Evolutionary conservation across 2,329 filamentous ascomycete species (phyloP), one percentile per base, ranked within the genome.

Genomic region (Trichoderma arundinaceum): DNA sequence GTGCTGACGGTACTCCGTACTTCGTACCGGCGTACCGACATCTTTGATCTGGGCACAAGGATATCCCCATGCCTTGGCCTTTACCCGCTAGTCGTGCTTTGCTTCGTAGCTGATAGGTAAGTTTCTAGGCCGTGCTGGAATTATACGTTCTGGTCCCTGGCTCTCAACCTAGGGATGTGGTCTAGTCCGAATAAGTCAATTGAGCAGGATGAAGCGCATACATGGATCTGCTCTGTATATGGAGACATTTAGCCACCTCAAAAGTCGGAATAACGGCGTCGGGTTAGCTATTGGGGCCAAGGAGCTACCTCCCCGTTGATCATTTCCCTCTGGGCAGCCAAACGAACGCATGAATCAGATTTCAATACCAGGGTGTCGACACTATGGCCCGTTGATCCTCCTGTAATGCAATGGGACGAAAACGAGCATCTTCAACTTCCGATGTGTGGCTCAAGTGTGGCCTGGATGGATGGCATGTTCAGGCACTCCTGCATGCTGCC

Each of bases 401-500:
- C 53, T 33, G 15, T 28, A 28, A 3, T 28, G 22, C 22, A 19
- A n/a, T 17, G 54, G 19, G 35, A 46, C 43, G n/a, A 9, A 35
- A 48, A 41, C n/a, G 53, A 51, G 8, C 38, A 52, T 43, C 7
- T 52, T 22, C 22, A 61, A 33, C 35, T 6, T 49, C 35, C 12
- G 10, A 41, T 17, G 15, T 33, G 13, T 43, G 58, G 35, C 12
- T 43, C 33, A 32, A 17, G n/a, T 57, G 19, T 57, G 57, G 58
- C 58, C 7, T 35, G 15, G 22, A 28, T 61, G 35, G 58, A 28
- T 28, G 22, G 58, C 46, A 51, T 32, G 22, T 51, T 52, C 38
- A 52, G 58, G 58, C 46, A 61, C 58, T 61, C 46, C 46, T 46
- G 58, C 58, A 61, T 52, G 33, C 13, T 33, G 13, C 51, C 35